These are phyloP conservation scores for Peronospora destructor DNA, from an alignment of 352 stramenopile genomes.

Conservation along the genomic window DNA sequence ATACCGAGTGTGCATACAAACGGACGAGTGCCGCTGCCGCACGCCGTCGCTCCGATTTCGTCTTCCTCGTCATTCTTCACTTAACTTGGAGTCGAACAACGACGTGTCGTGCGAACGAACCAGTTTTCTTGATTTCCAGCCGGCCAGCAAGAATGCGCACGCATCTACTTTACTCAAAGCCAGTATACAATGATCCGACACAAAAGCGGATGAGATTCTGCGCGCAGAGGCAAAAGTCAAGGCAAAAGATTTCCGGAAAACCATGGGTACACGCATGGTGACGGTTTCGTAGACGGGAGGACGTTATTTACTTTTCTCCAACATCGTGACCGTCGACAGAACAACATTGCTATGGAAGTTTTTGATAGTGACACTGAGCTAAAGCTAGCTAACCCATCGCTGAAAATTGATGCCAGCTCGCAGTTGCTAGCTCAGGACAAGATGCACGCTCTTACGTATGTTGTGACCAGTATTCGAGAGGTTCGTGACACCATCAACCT, in stretches of 20 bases:
- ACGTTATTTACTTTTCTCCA: conserved; percentile 57
- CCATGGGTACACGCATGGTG: conserved; percentile 51
- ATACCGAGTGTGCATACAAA: conserved; percentile 72
- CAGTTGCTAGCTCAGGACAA: conserved; percentile 38
- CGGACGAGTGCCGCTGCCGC: conserved; percentile 31
- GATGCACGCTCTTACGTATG: conserved; percentile 42
- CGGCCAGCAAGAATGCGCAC: conserved; percentile 42
- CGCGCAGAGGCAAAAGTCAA: conserved; percentile 44
- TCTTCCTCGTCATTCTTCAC: conserved; percentile 4
- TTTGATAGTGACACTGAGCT: conserved; percentile 22
- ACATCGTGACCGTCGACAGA: conserved; percentile 30
- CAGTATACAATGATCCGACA: conserved; percentile 46
- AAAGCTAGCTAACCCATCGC: conserved; percentile 12
- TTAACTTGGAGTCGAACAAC: conserved; percentile 12
- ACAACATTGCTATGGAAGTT: conserved; percentile 27
- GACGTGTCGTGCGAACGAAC: conserved; percentile 37
- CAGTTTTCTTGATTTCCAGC: conserved; percentile 66
- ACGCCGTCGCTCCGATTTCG: conserved; percentile 7
- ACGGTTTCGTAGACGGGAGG: conserved; percentile 51
- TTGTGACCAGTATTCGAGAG: conserved; percentile 59
- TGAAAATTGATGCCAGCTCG: conserved; percentile 14
- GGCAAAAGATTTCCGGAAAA: conserved; percentile 57
- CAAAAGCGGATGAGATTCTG: conserved; percentile 48
- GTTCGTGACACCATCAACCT: conserved; percentile 65
- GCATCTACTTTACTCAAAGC: conserved; percentile 62